phyloP scores from a whole-genome alignment of 352 stramenopile species.

The Phytophthora citrophthora region DNA sequence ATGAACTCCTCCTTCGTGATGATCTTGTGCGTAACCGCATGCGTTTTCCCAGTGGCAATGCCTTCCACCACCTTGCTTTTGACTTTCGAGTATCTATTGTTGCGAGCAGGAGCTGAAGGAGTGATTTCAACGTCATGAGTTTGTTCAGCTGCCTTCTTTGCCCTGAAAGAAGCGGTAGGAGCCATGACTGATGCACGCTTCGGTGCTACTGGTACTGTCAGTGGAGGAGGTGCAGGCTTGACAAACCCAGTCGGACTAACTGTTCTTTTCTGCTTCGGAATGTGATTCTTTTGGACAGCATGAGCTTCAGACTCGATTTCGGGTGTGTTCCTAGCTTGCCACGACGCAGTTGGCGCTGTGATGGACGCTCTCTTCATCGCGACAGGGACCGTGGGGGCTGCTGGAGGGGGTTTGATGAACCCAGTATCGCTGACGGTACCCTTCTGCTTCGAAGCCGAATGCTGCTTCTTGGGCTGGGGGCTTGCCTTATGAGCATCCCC shows the following conservation, averaged over 20 bases:
- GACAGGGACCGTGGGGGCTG: conserved; percentile 32
- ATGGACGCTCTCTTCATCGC: conserved; percentile 41
- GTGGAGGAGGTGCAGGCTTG: conserved; percentile 13
- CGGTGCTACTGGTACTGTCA: conserved; percentile 24
- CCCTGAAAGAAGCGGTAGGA: conserved; percentile 36
- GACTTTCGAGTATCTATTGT: conserved; percentile 56
- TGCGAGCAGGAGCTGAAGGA: conserved; percentile 17
- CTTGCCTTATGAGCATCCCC: conserved; percentile 9
- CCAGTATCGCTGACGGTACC: conserved; percentile 25
- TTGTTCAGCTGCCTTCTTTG: conserved; percentile 38
- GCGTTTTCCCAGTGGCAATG: conserved; percentile 26
- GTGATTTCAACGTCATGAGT: conserved; percentile 1
- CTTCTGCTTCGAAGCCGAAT: conserved; percentile 13
- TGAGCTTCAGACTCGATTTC: not conserved
- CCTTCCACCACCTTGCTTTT: conserved; percentile 55
- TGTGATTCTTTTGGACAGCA: not conserved
- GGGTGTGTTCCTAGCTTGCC: conserved; percentile 24
- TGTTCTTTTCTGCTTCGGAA: conserved; percentile 12
- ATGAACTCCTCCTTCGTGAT: conserved; percentile 50
- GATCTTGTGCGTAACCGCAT: conserved; percentile 25
- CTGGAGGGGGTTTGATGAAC: conserved; percentile 34
- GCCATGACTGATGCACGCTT: conserved; percentile 45
- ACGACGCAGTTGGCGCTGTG: conserved; percentile 41
- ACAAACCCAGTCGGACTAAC: conserved; percentile 21
- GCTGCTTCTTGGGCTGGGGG: conserved; percentile 13